Evolutionary conservation across 1,284 basidiomycete genomes (phyloP), one percentile per base, ranked within the genome.

Genomic region (Ustilago bromivora): DNA sequence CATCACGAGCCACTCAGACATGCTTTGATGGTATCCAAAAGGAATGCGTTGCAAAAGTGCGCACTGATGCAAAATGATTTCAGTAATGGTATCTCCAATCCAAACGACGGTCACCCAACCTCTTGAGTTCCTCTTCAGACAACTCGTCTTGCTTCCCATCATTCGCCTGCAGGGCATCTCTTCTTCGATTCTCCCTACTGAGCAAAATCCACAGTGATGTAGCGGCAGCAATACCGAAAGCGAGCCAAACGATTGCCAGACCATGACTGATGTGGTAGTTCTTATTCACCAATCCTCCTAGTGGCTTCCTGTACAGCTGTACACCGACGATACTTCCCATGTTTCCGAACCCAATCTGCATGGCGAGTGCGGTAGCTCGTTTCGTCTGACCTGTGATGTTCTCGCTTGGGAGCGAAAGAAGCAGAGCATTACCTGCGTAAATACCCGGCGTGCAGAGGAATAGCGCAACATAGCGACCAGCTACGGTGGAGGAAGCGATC

Each of bases 321-420:
- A 87, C 58, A 89, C 84, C 81, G 32, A 89, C 88, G 66, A 92
- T 90, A 23, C 91, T 90, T 6, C 91, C 92, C 51, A 90, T 86
- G 78, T 92, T 90, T 8, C 91, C 91, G 12, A 92, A 89, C 15
- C 89, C 89, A 66, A 92, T 92, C 82, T 92, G 91, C 88, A 91
- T 89, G 1, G 90, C 91, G 3, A 91, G 88, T 0, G 89, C 90
- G 0, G 90, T 88, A 1, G 91, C 91, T 6, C 91, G 89, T 81
- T 92, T 92, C 1, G 91, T 92, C 79, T 92, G 91, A 3, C 90
- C 90, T 9, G 90, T 90, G n/a, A 92, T 90, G 74, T 92, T 92
- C 85, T 92, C 91, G n/a, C 89, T 88, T 0, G 91, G 91, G 89
- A 91, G 91, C 65, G 79, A 72, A 12, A 77, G 61, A 0, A 77